These are phyloP conservation scores for Phalaenopsis aphrodite DNA, from an alignment of 106 monocot species.

Conservation along the genomic window DNA sequence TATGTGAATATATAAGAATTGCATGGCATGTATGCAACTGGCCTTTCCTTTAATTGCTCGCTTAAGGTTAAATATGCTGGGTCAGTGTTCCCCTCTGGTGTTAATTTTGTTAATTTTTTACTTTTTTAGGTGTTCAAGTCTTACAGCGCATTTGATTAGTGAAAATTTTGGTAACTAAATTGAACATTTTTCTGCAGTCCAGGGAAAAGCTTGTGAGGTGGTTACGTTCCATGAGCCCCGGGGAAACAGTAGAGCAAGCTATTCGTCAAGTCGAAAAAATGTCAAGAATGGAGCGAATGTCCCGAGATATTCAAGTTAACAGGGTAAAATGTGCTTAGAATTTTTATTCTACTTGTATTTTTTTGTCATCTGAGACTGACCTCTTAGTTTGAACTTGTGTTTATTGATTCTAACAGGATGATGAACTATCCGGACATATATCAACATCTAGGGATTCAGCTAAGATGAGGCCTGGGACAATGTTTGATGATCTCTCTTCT, in stretches of 20 bases:
- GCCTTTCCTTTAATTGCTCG: neutral
- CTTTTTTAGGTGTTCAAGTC: neutral
- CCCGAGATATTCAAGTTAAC: conserved; percentile 41
- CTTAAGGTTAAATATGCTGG: neutral
- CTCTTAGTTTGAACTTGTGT: neutral
- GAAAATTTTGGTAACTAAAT: neutral
- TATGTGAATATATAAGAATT: too few species aligned
- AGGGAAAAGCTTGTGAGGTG: conserved; percentile 62
- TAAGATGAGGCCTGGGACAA: conserved; percentile 17
- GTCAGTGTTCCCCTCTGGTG: neutral
- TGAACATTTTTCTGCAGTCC: conserved; percentile 40
- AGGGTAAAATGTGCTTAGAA: conserved; percentile 38
- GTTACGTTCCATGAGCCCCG: conserved; percentile 53
- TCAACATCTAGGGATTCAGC: conserved; percentile 21
- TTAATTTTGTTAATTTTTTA: too few species aligned
- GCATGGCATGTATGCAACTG: too few species aligned
- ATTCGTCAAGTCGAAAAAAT: conserved; percentile 87
- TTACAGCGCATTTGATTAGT: neutral
- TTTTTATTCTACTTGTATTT: neutral
- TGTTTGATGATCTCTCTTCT: conserved; percentile 19
- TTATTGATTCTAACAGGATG: conserved; percentile 52
- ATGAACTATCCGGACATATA: conserved; percentile 16
- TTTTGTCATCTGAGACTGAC: neutral
- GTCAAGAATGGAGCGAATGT: conserved; percentile 46
- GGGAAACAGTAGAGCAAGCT: conserved; percentile 70